Conservation (phyloP, 768 basidiomycete genomes). For the Tricholoma flavovirens region DNA sequence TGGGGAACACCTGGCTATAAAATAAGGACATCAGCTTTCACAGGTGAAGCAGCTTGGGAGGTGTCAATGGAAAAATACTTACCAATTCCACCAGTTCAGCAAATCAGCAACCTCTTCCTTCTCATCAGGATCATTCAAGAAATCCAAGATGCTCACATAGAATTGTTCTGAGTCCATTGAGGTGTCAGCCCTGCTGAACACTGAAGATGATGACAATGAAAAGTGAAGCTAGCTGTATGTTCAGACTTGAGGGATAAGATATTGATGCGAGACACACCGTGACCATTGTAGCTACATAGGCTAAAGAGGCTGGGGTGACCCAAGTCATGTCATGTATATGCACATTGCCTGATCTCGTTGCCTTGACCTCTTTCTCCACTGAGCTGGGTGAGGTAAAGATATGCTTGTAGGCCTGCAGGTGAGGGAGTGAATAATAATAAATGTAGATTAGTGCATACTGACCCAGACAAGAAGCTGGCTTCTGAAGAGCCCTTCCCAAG, state of each 20-base stretch:
- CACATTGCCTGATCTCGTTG: background rate
- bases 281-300: constrained; percentile 11
- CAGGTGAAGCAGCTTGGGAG: background rate
- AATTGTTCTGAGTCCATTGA: constrained; percentile 1
- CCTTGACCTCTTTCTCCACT: background rate
- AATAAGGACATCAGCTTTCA: background rate
- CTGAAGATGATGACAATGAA: background rate
- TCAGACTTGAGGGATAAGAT: background rate
- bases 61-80: background rate
- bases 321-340: constrained; percentile 10
- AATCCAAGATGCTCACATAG: background rate
- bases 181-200: background rate
- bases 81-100: constrained; percentile 3
- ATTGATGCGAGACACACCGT: background rate
- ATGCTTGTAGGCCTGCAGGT: background rate
- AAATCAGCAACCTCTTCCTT: background rate
- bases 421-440: background rate
- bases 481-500: constrained; percentile 21
- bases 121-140: background rate
- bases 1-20: background rate
- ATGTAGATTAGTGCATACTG: background rate
- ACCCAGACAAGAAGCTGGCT: constrained; percentile 19
- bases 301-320: constrained; percentile 8
- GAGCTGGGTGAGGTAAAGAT: background rate
- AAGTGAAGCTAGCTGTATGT: background rate